Base-by-base conservation (phyloP, 805 yeast species). In the Candida stauntonica region DNA sequence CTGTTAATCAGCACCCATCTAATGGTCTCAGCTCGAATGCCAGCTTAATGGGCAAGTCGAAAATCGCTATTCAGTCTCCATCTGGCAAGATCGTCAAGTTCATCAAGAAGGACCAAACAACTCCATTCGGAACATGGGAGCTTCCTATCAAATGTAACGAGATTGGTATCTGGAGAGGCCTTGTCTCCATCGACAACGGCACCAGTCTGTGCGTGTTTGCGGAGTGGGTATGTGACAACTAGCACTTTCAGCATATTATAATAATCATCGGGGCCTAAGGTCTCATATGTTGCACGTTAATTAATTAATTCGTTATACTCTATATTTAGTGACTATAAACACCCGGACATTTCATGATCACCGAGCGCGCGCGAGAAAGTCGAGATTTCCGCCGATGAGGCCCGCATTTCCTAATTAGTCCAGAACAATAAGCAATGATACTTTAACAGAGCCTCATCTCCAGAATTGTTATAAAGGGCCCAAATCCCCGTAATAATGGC, bases 171-270 rank as follows among this genome's bases (percentile, higher is more conserved):
- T 93, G 96, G 86, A 72, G 89, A 41, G 91, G 87, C 2, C 71
- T 89, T 33, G 86, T 86, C 0, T 75, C 83, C 28, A 81, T 86
- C 8, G 91, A 86, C 46, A 75, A 79, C 29, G 86, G 85, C 4
- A 71, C 72, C 38, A 80, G 87, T 38, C 86, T 95, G 86, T 82
- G 87, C 52, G 86, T 85, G 3, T 87, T 86, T 62, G 88, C 95
- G 12, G 96, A 88, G 60, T 91, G 99, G 99, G 66, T 67, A 23
- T 82, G 91, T 35, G 36, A 36, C 15, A 21, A 17, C 14, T 31
- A 20, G 31, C 17, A 14, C 13, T 26, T 26, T 14, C 13, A 26
- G 7, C 29, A 26, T 26, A 7, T 7, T 9, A 8, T 7, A 26
- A 7, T 26, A 7, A 26, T 21, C 7, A 8, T 21, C 11, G 11